These are phyloP conservation scores for Leccinum pachyderme DNA, from an alignment of 1,284 basidiomycete species.

Conservation along the genomic window DNA sequence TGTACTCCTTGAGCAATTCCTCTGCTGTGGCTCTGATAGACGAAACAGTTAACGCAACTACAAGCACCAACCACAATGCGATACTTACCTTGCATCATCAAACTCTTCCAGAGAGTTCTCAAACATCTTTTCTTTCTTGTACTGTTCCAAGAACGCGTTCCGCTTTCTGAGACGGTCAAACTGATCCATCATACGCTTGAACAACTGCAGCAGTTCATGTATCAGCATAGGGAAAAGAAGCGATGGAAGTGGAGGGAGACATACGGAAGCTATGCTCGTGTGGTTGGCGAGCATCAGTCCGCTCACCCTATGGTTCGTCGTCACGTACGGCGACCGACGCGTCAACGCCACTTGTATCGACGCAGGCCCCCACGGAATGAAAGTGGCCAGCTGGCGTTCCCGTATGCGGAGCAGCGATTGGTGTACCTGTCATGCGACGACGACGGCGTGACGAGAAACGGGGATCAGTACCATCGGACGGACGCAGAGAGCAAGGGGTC, in stretches of 20 bases:
- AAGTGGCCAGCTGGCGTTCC: slow-evolving; percentile 94
- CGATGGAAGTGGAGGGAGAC: slow-evolving; percentile 25
- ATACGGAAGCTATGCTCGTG: slow-evolving; percentile 91
- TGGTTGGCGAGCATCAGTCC: slow-evolving; percentile 99
- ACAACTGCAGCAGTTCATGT: slow-evolving; percentile 56
- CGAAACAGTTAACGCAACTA: background rate
- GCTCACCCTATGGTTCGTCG: slow-evolving; percentile 89
- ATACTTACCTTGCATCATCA: slow-evolving; percentile 79
- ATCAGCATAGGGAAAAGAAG: background rate
- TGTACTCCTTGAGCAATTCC: slow-evolving; percentile 87
- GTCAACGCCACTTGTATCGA: slow-evolving; percentile 98
- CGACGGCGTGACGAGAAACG: background rate
- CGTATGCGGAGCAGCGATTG: slow-evolving; percentile 96
- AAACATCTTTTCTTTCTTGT: slow-evolving; percentile 96
- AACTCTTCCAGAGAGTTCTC: slow-evolving; percentile 91
- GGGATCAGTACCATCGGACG: slow-evolving; percentile 8
- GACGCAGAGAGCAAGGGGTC: background rate
- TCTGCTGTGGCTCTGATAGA: slow-evolving; percentile 67
- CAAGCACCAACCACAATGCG: background rate
- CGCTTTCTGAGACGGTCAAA: slow-evolving; percentile 87
- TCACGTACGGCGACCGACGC: slow-evolving; percentile 86
- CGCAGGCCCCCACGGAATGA: slow-evolving; percentile 99
- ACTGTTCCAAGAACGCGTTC: slow-evolving; percentile 96
- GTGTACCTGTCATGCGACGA: slow-evolving; percentile 63
- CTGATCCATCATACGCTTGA: slow-evolving; percentile 95